Evolutionary conservation across 2,329 filamentous ascomycete genomes (phyloP), one percentile per base, ranked within the genome.

Genomic region (Aspergillus ochraceus): DNA sequence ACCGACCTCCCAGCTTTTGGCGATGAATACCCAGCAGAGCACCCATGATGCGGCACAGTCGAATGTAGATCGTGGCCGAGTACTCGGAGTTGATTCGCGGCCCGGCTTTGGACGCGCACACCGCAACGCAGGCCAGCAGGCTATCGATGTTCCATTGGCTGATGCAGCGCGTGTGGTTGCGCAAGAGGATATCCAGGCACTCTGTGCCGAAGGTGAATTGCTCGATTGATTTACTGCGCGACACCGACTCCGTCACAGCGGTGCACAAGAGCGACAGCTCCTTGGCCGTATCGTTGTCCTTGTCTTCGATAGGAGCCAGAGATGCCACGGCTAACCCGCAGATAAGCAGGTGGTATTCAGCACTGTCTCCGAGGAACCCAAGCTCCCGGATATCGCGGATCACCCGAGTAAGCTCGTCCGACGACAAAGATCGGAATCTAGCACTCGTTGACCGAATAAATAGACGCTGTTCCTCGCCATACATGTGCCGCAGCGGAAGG

Each of bases 1-100:
- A 84, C 24, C 86, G 84, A 8, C 85, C 85, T 39, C 83, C 82
- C 10, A 88, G 75, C 47, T 84, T 83, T 17, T 81, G 76, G 22
- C 86, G 82, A 66, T 88, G 82, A 12, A 86, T 77, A n/a, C 81
- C 76, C 8, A 89, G 72, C 8, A 88, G 71, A 0, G 80, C 72
- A 9, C 81, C 81, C 57, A 83, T 74, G 10, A 86, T 75, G 39
- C 80, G 75, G 69, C 84, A 87, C 10, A 87, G 73, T 47, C 83
- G 81, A 5, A 78, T 76, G 72, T 80, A 87, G 50, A 87, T 76
- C 1, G 76, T 71, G 1, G 77, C 68, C 8, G 76, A 70, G 52
- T 68, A 74, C 36, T 71, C 62, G 4, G 67, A 60, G 32, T 65
- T 63, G 60, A 77, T 74, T 14, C 60, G 66, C 4, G 74, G 75